These are phyloP conservation scores for Candida boleticola DNA, from an alignment of 805 yeast genomes.

Conservation along the genomic window DNA sequence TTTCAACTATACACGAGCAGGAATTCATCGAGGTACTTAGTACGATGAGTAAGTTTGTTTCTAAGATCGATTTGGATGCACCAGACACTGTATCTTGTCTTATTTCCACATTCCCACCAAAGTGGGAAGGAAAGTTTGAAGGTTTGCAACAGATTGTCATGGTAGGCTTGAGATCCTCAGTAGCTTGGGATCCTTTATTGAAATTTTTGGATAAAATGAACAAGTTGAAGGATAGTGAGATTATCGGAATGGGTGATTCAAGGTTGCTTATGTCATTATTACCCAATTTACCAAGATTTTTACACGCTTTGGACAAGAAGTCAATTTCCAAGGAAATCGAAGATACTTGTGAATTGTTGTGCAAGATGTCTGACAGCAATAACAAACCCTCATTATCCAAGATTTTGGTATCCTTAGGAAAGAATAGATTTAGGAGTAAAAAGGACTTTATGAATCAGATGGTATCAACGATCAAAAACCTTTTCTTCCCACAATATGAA, in stretches of 20 bases:
- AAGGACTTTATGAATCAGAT: slow-evolving; percentile 85
- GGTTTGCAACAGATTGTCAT: slow-evolving; percentile 79
- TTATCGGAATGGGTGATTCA: slow-evolving; percentile 69
- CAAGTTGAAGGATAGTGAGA: slow-evolving; percentile 63
- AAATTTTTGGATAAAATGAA: slow-evolving; percentile 71
- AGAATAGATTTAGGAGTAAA: slow-evolving; percentile 81
- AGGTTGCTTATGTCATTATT: slow-evolving; percentile 71
- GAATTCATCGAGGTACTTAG: slow-evolving; percentile 89
- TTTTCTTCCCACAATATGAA: slow-evolving; percentile 71
- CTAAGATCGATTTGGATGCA: slow-evolving; percentile 83
- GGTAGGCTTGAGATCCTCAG: slow-evolving; percentile 80
- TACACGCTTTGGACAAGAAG: slow-evolving; percentile 67
- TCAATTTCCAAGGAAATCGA: slow-evolving; percentile 48
- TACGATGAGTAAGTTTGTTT: slow-evolving; percentile 74
- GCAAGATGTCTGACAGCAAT: slow-evolving; percentile 57
- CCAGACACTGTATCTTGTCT: slow-evolving; percentile 82
- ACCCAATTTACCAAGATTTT: slow-evolving; percentile 78
- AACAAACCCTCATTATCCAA: slow-evolving; percentile 62
- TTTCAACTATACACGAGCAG: slow-evolving; percentile 86
- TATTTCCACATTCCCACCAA: slow-evolving; percentile 84
- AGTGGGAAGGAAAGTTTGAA: slow-evolving; percentile 93
- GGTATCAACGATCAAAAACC: slow-evolving; percentile 61
- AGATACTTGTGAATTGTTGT: slow-evolving; percentile 51
- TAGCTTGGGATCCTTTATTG: slow-evolving; percentile 75
- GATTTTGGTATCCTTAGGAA: slow-evolving; percentile 72